phyloP scores from a whole-genome alignment of 495 filamentous ascomycete species.

The Thermothielavioides terrestris region DNA sequence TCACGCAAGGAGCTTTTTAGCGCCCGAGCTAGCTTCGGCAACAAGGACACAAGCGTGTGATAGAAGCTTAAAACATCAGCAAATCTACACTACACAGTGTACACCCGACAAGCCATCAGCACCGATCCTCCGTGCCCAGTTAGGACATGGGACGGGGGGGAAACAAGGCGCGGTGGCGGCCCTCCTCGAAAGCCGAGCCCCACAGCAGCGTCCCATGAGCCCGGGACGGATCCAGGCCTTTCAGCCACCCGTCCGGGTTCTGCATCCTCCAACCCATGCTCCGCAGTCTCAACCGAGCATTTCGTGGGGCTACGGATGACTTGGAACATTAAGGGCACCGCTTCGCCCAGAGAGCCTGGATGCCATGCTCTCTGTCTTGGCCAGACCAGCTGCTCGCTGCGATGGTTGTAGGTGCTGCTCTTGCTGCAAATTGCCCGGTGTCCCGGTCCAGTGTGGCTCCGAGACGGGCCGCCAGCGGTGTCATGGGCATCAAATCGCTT shows the following conservation, averaged over 20 bases:
- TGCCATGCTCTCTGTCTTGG: slow-evolving; percentile 3
- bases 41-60: background rate
- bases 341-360: background rate
- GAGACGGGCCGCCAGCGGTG: no score
- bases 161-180: background rate
- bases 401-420: no score
- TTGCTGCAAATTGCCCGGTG: background rate
- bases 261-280: slow-evolving; percentile 1
- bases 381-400: background rate
- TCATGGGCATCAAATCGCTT: no score
- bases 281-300: no score
- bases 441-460: background rate
- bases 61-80: background rate
- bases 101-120: no score
- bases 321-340: background rate
- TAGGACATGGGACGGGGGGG: no score
- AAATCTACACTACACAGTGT: no score
- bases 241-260: background rate
- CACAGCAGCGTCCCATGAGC: slow-evolving; percentile 5
- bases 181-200: background rate
- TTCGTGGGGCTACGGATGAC: background rate
- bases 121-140: no score
- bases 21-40: background rate
- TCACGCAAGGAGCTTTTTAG: background rate
- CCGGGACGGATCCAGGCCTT: slow-evolving; percentile 4